Evolutionary conservation across 1,139 yeast genomes (phyloP), one percentile per base, ranked within the genome.

Genomic region (Candida sp.): DNA sequence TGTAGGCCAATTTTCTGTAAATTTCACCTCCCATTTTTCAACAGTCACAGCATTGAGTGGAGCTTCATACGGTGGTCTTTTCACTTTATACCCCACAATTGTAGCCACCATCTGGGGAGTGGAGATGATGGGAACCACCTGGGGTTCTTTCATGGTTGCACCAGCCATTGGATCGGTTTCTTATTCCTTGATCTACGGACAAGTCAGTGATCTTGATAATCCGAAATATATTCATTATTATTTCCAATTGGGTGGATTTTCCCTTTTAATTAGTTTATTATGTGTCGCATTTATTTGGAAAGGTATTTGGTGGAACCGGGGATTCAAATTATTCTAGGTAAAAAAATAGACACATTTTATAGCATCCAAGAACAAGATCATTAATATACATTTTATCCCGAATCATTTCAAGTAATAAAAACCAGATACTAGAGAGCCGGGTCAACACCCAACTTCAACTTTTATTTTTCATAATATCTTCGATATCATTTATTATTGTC

Each of bases 111-210:
- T 87, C 1, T 93, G 97, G 97, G 97, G 98, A 0, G 79, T 87
- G 33, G 91, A 87, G 44, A 78, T 88, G 41, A 82, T 93, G 60
- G 98, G 98, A 0, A 86, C 96, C 2, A 86, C 95, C 1, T 93
- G 97, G 91, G 98, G 98, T 3, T 72, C 87, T 27, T 87, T 89
- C 57, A 82, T 91, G 80, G 73, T 88, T 30, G 96, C 96, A 0
- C 97, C 98, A 0, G 97, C 98, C 0, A 52, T 89, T 3, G 97
- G 97, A 1, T 76, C 95, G 1, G 73, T 87, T 5, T 52, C 79
- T 1, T 88, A 77, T 56, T 93, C 96, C 2, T 57, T 87, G 45
- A 53, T 83, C 21, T 91, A 86, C 61, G 97, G 97, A 0, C 59
- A 64, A 27, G 68, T 81, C 25, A 83, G 79, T 52, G 96, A 90